phyloP scores from a whole-genome alignment of 140 eudicot species.

The Erigeron philadelphicus region DNA sequence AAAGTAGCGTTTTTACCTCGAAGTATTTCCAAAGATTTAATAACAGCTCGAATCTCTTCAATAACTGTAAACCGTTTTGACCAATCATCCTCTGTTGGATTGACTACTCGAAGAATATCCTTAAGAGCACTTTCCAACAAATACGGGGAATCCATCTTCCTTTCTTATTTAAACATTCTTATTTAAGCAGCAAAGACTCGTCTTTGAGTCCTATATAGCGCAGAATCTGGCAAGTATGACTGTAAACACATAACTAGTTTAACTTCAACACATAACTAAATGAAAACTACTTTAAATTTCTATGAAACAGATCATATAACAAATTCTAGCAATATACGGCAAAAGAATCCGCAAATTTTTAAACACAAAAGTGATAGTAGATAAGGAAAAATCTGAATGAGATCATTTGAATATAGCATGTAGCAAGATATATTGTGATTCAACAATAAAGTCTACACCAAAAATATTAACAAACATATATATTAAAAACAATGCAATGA shows the following conservation, averaged over 20 bases:
- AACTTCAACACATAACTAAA: background rate
- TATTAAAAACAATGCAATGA: too few species aligned
- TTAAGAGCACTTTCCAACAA: conserved; percentile 43
- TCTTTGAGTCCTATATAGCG: conserved; percentile 21
- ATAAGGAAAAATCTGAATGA: background rate
- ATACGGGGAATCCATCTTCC: conserved; percentile 45
- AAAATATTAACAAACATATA: too few species aligned
- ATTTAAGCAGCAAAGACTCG: too few species aligned
- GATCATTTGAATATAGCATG: too few species aligned
- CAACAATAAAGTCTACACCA: too few species aligned
- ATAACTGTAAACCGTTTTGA: conserved; percentile 44
- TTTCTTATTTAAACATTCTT: too few species aligned
- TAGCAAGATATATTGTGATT: too few species aligned
- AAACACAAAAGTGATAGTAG: conserved; percentile 1
- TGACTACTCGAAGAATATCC: conserved; percentile 55
- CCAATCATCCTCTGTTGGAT: conserved; percentile 73
- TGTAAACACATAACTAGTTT: conserved; percentile 25
- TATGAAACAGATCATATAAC: background rate
- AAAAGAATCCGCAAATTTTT: background rate
- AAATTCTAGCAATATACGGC: background rate
- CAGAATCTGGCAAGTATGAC: conserved; percentile 21
- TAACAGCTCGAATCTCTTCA: conserved; percentile 47
- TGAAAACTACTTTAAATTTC: background rate
- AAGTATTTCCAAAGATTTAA: conserved; percentile 52
- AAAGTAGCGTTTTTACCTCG: conserved; percentile 45